phyloP scores from a whole-genome alignment of 345 rosid genomes.

The Litchi chinensis region DNA sequence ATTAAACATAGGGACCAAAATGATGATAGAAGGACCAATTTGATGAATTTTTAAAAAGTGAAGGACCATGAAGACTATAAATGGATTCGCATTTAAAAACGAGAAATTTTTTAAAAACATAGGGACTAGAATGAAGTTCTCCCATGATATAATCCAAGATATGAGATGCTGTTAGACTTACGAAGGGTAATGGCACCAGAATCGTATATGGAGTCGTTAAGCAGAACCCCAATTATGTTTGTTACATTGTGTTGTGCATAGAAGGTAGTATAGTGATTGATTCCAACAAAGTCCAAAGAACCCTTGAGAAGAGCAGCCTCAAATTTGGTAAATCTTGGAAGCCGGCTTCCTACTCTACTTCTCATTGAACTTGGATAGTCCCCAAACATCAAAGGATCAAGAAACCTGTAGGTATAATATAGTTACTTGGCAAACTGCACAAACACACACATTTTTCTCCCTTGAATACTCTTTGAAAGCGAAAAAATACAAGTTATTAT shows the following conservation, averaged over 20 bases:
- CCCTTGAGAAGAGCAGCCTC: constrained; percentile 70
- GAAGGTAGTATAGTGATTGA: constrained; percentile 89
- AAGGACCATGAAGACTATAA: too few species aligned
- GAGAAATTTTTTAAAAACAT: too few species aligned
- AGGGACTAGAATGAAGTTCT: too few species aligned
- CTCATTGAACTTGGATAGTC: constrained; percentile 89
- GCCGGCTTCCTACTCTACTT: constrained; percentile 67
- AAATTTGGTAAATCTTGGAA: constrained; percentile 64
- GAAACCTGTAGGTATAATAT: constrained; percentile 53
- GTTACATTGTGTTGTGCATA: constrained; percentile 54
- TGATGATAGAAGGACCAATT: too few species aligned
- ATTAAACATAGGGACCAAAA: too few species aligned
- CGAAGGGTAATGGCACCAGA: constrained; percentile 80
- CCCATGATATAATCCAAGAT: not conserved
- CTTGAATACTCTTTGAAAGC: not conserved
- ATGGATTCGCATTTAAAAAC: too few species aligned
- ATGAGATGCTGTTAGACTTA: constrained; percentile 32
- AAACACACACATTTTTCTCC: not conserved
- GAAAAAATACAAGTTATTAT: not conserved
- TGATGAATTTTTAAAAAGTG: too few species aligned
- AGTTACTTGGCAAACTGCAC: not conserved
- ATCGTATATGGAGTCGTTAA: constrained; percentile 74
- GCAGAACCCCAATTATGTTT: constrained; percentile 37
- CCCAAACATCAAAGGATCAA: constrained; percentile 87
- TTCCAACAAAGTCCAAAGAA: constrained; percentile 89